A percentile compares a stretch with the other conserved stretches of the same genome.
phyloP scores from a whole-genome alignment of 345 rosid species.

The Brassica rapa region DNA sequence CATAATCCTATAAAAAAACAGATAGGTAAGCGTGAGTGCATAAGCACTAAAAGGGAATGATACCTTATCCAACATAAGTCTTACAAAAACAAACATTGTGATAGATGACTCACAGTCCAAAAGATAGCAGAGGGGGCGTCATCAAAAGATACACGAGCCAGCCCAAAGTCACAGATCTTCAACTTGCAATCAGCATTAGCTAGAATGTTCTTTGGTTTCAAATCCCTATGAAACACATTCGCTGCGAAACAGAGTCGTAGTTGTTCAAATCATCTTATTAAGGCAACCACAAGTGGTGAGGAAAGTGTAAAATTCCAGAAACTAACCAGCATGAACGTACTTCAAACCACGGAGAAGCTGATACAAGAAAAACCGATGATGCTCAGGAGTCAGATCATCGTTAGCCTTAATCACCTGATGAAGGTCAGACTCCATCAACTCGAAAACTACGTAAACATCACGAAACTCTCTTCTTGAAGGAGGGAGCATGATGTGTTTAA shows the following conservation, averaged over 20 bases:
- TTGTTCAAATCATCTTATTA: conserved; percentile 1
- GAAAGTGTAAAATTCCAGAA: neutral
- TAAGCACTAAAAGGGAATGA: neutral
- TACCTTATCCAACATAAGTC: neutral
- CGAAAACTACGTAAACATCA: conserved; percentile 92
- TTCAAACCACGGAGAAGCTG: conserved; percentile 97
- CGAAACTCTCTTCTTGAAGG: conserved; percentile 87
- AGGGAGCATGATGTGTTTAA: conserved; percentile 96
- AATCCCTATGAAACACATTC: conserved; percentile 92
- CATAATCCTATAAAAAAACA: conserved; percentile 67
- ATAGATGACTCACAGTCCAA: conserved; percentile 76
- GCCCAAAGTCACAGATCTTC: conserved; percentile 98
- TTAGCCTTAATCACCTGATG: conserved; percentile 95
- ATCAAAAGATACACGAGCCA: conserved; percentile 90
- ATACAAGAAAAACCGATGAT: conserved; percentile 87
- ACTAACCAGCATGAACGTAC: conserved; percentile 82
- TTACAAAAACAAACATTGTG: neutral
- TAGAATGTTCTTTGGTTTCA: conserved; percentile 95
- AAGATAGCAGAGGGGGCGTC: conserved; percentile 95
- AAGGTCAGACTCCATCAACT: conserved; percentile 97
- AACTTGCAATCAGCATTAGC: conserved; percentile 96
- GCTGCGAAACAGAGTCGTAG: conserved; percentile 52
- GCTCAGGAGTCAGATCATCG: conserved; percentile 87
- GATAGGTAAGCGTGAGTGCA: conserved; percentile 3
- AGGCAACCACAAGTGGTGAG: neutral